Evolutionary conservation across 306 rosid species (phyloP).

Genomic region (Hylodesmum podocarpum): DNA sequence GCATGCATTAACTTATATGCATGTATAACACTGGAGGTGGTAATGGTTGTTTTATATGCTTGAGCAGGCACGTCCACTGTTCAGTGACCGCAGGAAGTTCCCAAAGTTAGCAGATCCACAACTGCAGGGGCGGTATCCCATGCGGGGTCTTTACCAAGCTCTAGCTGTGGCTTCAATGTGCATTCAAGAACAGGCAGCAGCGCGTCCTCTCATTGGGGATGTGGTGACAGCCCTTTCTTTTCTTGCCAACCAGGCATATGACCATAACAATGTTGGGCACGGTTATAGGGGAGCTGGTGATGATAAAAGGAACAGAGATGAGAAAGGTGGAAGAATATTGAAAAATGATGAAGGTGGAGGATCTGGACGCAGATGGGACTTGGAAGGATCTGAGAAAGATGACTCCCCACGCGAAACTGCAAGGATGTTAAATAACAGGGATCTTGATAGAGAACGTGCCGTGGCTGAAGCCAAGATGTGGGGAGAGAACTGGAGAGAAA

Average conservation of each 20-base stretch:
- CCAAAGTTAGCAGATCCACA: constrained; percentile 85
- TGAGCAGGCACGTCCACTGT: constrained; percentile 86
- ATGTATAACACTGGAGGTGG: not conserved
- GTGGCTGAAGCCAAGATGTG: constrained; percentile 99
- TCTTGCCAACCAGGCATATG: constrained; percentile 79
- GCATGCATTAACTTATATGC: not conserved
- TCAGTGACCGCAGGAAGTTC: constrained; percentile 86
- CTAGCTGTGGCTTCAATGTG: constrained; percentile 98
- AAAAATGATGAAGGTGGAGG: constrained; percentile 75
- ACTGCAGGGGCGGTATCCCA: constrained; percentile 89
- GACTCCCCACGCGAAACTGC: constrained; percentile 86
- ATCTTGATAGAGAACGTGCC: constrained; percentile 87
- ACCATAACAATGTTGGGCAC: too few relatives aligned
- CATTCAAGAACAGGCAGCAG: constrained; percentile 94
- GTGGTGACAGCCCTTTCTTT: constrained; percentile 93
- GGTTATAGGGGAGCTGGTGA: constrained; percentile 65
- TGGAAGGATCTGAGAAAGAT: constrained; percentile 85
- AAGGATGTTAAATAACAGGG: constrained; percentile 67
- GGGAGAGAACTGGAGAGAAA: constrained; percentile 97
- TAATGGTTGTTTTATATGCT: constrained; percentile 28
- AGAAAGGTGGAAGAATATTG: constrained; percentile 55
- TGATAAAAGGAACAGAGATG: constrained; percentile 67
- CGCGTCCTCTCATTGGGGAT: constrained; percentile 92
- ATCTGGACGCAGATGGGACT: constrained; percentile 74
- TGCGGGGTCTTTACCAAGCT: constrained; percentile 95